Evolutionary conservation across 1,139 yeast species (phyloP).

Genomic region (Yamadazyma sp.): DNA sequence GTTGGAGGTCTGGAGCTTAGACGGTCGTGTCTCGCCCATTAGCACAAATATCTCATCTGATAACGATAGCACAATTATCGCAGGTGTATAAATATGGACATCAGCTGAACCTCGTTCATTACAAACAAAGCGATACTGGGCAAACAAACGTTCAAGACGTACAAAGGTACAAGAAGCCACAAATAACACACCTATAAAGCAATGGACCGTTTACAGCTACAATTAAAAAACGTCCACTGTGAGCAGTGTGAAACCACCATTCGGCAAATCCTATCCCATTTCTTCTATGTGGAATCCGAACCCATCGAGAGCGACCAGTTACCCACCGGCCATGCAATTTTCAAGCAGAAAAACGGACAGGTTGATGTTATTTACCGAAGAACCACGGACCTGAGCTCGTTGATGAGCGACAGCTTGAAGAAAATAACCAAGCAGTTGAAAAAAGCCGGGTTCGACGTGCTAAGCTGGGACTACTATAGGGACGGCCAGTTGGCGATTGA

Average conservation of each 20-base stretch:
- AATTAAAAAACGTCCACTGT: constrained; percentile 52
- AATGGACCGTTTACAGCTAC: constrained; percentile 27
- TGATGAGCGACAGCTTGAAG: constrained; percentile 18
- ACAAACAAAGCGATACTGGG: too few relatives aligned
- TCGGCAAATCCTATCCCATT: constrained; percentile 11
- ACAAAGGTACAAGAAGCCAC: too few relatives aligned
- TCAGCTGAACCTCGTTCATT: too few relatives aligned
- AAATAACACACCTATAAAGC: neutral
- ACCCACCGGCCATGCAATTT: constrained; percentile 21
- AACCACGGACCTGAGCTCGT: neutral
- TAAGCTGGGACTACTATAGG: constrained; percentile 32
- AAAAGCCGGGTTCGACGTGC: constrained; percentile 31
- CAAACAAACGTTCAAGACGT: too few relatives aligned
- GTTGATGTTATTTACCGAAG: constrained; percentile 1
- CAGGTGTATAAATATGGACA: neutral
- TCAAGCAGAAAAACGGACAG: constrained; percentile 2
- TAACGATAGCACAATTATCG: constrained; percentile 2
- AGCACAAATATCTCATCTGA: constrained; percentile 7
- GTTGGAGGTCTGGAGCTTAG: too few relatives aligned
- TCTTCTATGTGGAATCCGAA: constrained; percentile 10
- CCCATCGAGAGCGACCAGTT: neutral
- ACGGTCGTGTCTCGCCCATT: constrained; percentile 3
- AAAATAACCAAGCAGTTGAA: constrained; percentile 23
- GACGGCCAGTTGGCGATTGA: constrained; percentile 18
- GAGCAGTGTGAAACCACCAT: constrained; percentile 46